Percentiles rank a stretch among this genome's conserved stretches.
Evolutionary conservation across 805 yeast species (phyloP).

Genomic region (Kodamaea fukazawae): DNA sequence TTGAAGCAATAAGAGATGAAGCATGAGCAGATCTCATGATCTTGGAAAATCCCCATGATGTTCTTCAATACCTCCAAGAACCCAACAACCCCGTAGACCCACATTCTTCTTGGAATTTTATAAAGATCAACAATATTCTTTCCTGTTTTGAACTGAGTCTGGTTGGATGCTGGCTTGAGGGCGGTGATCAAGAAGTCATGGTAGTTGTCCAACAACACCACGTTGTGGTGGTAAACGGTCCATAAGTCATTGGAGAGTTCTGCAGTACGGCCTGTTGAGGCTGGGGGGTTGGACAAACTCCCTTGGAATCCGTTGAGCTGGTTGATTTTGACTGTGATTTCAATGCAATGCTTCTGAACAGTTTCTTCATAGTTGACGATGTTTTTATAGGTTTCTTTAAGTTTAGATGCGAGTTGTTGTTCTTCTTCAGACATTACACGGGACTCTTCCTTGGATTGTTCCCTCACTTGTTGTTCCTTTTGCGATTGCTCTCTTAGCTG

Average conservation of each 20-base stretch:
- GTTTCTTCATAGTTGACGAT: constrained; percentile 66
- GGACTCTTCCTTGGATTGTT: constrained; percentile 4
- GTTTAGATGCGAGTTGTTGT: constrained; percentile 62
- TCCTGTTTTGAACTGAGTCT: constrained; percentile 62
- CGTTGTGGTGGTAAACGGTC: constrained; percentile 67
- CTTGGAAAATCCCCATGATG: constrained; percentile 68
- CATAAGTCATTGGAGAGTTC: constrained; percentile 62
- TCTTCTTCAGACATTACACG: constrained; percentile 55
- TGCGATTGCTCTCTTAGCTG: constrained; percentile 1
- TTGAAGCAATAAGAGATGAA: constrained; percentile 72
- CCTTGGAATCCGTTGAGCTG: constrained; percentile 18
- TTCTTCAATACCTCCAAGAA: constrained; percentile 74
- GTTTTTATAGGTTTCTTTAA: constrained; percentile 71
- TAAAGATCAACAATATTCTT: constrained; percentile 73
- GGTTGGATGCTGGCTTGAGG: constrained; percentile 54
- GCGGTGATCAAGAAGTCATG: constrained; percentile 72
- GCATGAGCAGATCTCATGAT: constrained; percentile 75
- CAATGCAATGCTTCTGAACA: constrained; percentile 66
- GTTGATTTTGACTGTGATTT: constrained; percentile 51
- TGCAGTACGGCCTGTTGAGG: constrained; percentile 32
- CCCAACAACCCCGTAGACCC: constrained; percentile 86
- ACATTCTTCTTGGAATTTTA: constrained; percentile 73
- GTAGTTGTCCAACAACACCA: constrained; percentile 65
- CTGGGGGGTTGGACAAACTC: constrained; percentile 3
- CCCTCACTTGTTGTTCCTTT: neutral